A percentile compares a stretch with the other conserved stretches of the same genome.
Evolutionary conservation across 176 grass and related monocot genomes (phyloP).

Genomic region (Oropetium thomaeum): DNA sequence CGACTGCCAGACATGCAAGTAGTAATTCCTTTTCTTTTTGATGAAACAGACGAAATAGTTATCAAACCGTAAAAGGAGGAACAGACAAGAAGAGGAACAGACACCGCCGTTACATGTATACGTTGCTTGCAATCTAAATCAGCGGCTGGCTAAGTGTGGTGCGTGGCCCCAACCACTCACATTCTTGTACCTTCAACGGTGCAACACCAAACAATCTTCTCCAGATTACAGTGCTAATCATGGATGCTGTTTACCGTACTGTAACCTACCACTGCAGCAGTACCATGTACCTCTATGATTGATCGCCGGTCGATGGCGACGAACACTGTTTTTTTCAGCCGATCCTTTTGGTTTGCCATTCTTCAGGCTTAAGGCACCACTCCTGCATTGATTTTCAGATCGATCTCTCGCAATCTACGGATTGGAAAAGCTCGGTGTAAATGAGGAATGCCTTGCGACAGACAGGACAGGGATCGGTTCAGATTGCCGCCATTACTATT

Average conservation of each 20-base stretch:
- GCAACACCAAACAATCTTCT: not conserved
- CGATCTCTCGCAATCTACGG: conserved; percentile 6
- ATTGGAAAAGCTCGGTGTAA: not conserved
- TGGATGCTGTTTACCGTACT: not conserved
- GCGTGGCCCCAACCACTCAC: not conserved
- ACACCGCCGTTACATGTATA: not conserved
- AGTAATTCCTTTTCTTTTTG: not conserved
- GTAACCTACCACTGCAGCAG: not conserved
- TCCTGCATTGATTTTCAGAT: not conserved
- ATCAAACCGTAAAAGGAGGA: not conserved
- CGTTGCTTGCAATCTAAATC: not conserved
- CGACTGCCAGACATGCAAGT: conserved; percentile 6
- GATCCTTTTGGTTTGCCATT: not conserved
- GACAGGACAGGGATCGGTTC: too few relatives aligned
- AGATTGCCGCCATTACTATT: too few relatives aligned
- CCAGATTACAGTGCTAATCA: not conserved
- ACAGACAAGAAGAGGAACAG: not conserved
- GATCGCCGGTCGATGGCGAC: conserved; percentile 3
- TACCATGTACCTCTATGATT: not conserved
- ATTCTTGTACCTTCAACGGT: not conserved
- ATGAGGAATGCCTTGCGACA: too few relatives aligned
- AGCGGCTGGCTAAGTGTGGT: not conserved
- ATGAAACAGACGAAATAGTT: not conserved
- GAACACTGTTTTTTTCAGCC: not conserved
- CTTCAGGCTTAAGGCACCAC: conserved; percentile 30